phyloP scores from a whole-genome alignment of 176 grass and related monocot species.

The Raddia distichophylla region DNA sequence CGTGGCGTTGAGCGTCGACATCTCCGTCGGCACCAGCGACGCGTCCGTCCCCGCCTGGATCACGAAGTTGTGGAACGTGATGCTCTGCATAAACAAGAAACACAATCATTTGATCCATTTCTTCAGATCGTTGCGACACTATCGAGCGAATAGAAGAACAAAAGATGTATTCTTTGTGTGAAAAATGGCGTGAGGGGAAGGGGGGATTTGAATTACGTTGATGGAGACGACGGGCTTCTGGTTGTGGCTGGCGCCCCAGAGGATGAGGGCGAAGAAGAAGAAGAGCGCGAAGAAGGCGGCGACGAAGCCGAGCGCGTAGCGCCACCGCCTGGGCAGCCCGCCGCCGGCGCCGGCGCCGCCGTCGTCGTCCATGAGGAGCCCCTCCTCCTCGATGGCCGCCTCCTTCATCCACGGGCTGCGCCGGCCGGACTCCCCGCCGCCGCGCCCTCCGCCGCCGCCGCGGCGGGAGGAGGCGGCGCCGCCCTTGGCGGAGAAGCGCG shows the following conservation, averaged over 20 bases:
- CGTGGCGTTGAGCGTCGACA: slow-evolving; percentile 84
- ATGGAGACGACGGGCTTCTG: slow-evolving; percentile 70
- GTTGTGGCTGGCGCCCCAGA: slow-evolving; percentile 80
- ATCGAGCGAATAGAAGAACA: background rate
- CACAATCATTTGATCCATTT: background rate
- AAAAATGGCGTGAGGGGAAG: background rate
- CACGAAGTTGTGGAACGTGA: slow-evolving; percentile 81
- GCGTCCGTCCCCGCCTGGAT: slow-evolving; percentile 95
- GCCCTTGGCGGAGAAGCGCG: slow-evolving; percentile 66
- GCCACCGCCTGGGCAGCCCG: slow-evolving; percentile 41
- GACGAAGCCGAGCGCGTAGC: slow-evolving; percentile 64
- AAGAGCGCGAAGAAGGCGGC: slow-evolving; percentile 73
- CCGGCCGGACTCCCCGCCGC: background rate
- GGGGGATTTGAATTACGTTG: slow-evolving; percentile 32
- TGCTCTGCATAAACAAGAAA: slow-evolving; percentile 50
- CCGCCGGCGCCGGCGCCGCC: background rate
- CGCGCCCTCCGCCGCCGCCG: background rate
- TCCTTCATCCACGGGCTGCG: slow-evolving; percentile 47
- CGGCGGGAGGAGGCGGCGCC: slow-evolving; percentile 21
- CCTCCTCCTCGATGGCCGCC: slow-evolving; percentile 83
- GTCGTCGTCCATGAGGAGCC: slow-evolving; percentile 60
- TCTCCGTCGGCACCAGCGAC: slow-evolving; percentile 77
- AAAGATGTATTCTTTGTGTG: background rate
- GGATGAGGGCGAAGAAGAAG: slow-evolving; percentile 91
- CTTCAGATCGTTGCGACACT: background rate